Base-by-base conservation (phyloP, 2,329 filamentous ascomycete species). In the Capronia coronata region DNA sequence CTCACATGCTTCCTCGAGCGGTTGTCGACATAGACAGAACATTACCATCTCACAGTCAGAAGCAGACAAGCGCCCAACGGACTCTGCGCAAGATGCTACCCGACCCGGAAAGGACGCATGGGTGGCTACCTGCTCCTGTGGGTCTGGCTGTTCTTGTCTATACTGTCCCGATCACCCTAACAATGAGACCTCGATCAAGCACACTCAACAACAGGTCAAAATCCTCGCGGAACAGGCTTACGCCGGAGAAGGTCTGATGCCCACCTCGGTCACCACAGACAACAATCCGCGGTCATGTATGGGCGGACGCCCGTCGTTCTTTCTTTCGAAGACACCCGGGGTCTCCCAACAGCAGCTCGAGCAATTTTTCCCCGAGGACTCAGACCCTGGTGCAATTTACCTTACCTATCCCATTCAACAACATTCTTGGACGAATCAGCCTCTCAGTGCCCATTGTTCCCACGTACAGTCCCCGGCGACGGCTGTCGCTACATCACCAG, bases 141-240 rank as follows among this genome's bases (percentile, higher is more conserved):
- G 60, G 10, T 46, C 53, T 3, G 51, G 43, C 16, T 62, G 60
- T 51, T 50, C 54, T 23, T 62, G 60, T 51, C 48, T 57, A 9
- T 60, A 59, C 43, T 62, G 60, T 52, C 58, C 59, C 11, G 52
- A 59, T 21, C 60, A 62, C 49, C 59, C 60, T 18, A 60, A 61
- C 54, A 62, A 59, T 27, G 43, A 49, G 10, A 56, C 59, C 8
- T 58, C 59, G 3, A 54, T 54, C 45, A 54, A 56, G 32, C 47
- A 55, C 19, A 52, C 49, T 3, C 53, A 54, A 34, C 56, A 55
- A 29, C 54, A 58, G 39, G 56, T 55, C 38, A 53, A 52, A 39
- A 55, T 58, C 25, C 47, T 59, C 21, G 52, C 56, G 2, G 48
- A 59, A 37, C 54, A 59, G 29, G 52, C 50, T 8, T 56, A 50